Conservation (phyloP, 2,329 filamentous ascomycete genomes). For the Aureobasidium zeae region DNA sequence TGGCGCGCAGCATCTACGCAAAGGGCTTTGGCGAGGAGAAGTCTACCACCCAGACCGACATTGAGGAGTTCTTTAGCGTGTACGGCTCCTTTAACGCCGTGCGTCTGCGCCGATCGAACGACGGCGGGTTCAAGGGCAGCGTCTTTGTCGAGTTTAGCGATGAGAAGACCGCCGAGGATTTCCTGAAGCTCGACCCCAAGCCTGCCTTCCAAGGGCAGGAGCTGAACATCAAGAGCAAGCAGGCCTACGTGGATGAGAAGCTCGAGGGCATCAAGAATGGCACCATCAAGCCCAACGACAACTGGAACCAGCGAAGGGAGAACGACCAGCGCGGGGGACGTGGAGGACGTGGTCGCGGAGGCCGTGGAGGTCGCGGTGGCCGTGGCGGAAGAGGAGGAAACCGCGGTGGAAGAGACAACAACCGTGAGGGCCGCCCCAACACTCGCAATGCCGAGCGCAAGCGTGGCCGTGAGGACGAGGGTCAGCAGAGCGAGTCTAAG, state of each 20-base stretch:
- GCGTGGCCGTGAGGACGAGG: constrained; percentile 10
- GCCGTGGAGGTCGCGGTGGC: constrained; percentile 3
- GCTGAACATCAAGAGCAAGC: constrained; percentile 78
- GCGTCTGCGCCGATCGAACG: constrained; percentile 68
- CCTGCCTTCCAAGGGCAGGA: constrained; percentile 69
- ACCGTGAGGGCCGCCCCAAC: constrained; percentile 13
- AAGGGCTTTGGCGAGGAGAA: constrained; percentile 88
- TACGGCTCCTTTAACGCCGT: constrained; percentile 73
- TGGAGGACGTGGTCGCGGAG: constrained; percentile 7
- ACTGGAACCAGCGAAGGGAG: constrained; percentile 10
- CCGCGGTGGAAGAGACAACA: constrained; percentile 18
- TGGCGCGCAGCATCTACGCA: constrained; percentile 72
- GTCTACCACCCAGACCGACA: constrained; percentile 80
- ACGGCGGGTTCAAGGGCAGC: constrained; percentile 82
- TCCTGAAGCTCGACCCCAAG: constrained; percentile 68
- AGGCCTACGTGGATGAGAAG: constrained; percentile 59
- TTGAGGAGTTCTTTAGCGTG: constrained; percentile 81
- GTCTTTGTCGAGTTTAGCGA: constrained; percentile 88
- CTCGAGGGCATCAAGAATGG: constrained; percentile 23
- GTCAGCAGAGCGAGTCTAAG: constrained; percentile 20
- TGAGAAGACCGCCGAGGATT: constrained; percentile 69
- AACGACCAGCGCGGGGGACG: constrained; percentile 14
- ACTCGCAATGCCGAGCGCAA: constrained; percentile 18
- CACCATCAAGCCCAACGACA: constrained; percentile 9
- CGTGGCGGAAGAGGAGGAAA: constrained; percentile 9